These are phyloP conservation scores for Eucalyptus sp. DNA, from an alignment of 345 rosid species.

Conservation along the genomic window DNA sequence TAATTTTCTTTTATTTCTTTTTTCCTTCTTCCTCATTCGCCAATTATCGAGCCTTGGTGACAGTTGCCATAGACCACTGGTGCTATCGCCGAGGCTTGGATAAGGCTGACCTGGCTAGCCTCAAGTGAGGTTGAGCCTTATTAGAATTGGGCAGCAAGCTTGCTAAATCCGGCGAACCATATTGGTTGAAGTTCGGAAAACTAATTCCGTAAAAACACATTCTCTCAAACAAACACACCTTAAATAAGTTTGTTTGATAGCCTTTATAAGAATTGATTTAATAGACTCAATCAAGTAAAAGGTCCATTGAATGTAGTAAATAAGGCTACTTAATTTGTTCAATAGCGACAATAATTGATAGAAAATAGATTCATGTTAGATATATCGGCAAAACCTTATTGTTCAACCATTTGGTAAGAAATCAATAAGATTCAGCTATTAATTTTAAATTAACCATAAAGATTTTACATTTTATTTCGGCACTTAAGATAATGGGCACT, in stretches of 20 bases:
- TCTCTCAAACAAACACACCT: fast-evolving
- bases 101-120: fast-evolving
- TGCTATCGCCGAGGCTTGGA: fast-evolving
- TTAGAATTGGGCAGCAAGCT: too few relatives aligned
- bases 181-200: not conserved
- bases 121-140: not conserved
- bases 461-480: not conserved
- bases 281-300: not conserved
- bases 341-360: not conserved
- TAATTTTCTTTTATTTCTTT: fast-evolving
- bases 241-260: not conserved
- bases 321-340: not conserved
- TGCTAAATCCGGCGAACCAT: fast-evolving
- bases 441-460: not conserved
- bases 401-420: not conserved
- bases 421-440: not conserved
- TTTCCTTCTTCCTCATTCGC: not conserved
- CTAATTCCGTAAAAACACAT: too few relatives aligned
- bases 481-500: not conserved
- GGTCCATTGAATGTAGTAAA: not conserved
- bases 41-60: not conserved
- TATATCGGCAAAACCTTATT: not conserved
- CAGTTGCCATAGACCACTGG: not conserved
- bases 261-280: not conserved
- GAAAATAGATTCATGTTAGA: not conserved